Conservation (phyloP, 2,329 filamentous ascomycete species). For the Fusarium annulatum region DNA sequence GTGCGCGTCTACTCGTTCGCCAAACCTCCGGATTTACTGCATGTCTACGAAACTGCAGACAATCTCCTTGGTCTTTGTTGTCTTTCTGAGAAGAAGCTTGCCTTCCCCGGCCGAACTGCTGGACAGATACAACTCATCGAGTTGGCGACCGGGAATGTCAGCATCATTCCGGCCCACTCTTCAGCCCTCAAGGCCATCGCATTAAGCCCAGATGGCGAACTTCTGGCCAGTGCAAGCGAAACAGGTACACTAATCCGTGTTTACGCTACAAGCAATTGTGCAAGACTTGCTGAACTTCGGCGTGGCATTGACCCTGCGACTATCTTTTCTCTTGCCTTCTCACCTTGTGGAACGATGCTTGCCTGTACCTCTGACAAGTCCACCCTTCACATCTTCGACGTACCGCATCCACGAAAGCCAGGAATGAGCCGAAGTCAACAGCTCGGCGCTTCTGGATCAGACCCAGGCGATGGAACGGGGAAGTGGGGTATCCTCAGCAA, state of each 20-base stretch:
- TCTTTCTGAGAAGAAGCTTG: constrained; percentile 77
- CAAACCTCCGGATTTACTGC: constrained; percentile 75
- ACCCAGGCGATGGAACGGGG: constrained; percentile 66
- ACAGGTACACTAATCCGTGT: constrained; percentile 90
- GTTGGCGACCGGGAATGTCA: constrained; percentile 81
- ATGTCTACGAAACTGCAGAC: constrained; percentile 85
- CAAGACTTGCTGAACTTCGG: constrained; percentile 84
- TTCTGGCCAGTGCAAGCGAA: constrained; percentile 91
- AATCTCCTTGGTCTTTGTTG: constrained; percentile 86
- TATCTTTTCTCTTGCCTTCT: constrained; percentile 90
- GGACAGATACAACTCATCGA: constrained; percentile 93
- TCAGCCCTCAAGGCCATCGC: constrained; percentile 81
- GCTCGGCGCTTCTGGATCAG: constrained; percentile 42
- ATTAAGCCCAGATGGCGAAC: constrained; percentile 81
- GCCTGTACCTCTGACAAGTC: constrained; percentile 97
- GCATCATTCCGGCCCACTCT: constrained; percentile 92
- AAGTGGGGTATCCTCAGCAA: constrained; percentile 90
- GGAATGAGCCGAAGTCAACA: constrained; percentile 49
- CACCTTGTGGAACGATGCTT: constrained; percentile 80
- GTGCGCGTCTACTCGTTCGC: constrained; percentile 85
- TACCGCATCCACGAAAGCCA: constrained; percentile 68
- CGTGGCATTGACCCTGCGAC: constrained; percentile 89
- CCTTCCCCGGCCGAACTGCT: constrained; percentile 86
- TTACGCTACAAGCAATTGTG: constrained; percentile 83
- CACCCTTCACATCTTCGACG: constrained; percentile 92